Conservation (phyloP, 129 eudicot species). For the Apium graveolens region DNA sequence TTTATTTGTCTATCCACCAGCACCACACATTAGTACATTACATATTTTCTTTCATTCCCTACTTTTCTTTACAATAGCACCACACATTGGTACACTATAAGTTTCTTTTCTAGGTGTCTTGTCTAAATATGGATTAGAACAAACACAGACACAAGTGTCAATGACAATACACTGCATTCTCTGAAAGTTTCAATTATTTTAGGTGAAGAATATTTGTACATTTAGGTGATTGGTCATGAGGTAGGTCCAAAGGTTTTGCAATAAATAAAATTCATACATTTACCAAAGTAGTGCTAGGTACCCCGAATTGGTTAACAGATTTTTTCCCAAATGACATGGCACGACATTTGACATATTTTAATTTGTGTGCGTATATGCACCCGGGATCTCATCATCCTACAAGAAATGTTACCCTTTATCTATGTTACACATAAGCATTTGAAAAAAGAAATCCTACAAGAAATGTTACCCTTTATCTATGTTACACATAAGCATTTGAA, state of each 20-base stretch:
- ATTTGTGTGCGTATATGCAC: too few relatives aligned
- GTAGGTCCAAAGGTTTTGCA: neutral
- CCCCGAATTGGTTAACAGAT: too few relatives aligned
- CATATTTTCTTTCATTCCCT: neutral
- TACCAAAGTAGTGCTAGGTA: too few relatives aligned
- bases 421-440: too few relatives aligned
- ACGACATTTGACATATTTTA: too few relatives aligned
- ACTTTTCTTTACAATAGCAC: neutral
- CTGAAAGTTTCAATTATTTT: neutral
- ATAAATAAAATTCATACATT: neutral
- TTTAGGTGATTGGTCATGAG: neutral
- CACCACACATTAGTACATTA: constrained; percentile 2
- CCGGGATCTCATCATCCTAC: too few relatives aligned
- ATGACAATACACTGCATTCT: neutral
- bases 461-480: too few relatives aligned
- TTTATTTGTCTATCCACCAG: constrained; percentile 1
- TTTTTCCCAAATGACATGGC: too few relatives aligned
- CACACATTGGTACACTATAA: neutral
- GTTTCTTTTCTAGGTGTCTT: neutral
- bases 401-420: too few relatives aligned
- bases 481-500: too few relatives aligned
- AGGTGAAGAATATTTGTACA: neutral
- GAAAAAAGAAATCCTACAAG: too few relatives aligned
- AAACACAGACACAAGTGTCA: neutral
- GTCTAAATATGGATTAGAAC: neutral